Base-by-base conservation (phyloP, 345 rosid genomes). In the Brassica juncea region DNA sequence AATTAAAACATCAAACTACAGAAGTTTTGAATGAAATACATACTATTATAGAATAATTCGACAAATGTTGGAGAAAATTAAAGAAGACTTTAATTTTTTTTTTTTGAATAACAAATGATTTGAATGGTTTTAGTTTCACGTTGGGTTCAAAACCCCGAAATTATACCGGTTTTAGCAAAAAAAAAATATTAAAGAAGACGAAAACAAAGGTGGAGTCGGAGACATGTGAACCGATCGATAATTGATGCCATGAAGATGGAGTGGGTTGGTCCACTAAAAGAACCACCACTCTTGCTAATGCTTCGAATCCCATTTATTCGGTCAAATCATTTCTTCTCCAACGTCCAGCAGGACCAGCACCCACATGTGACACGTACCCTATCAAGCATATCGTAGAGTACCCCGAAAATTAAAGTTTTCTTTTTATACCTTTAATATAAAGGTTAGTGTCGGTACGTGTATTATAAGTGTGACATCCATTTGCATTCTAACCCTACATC, bases 301-400 rank as follows among this genome's bases (percentile, higher is more conserved):
- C 63, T 80, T 74, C n/a, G 67, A 74, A 69, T 80, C 69, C 19
- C 62, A 52, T 80, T 74, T 68, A 61, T 74, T 74, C 75, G 75
- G 83, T 80, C 83, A 80, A 74, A 80, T 80, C 66, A 63, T 62
- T 74, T 80, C 75, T 68, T 61, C 82, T 68, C 71, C 71, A 68
- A 32, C 79, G 37, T 74, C 79, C 82, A 80, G 74, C 82, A 79
- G 44, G 37, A 68, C 79, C 82, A 80, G 74, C 82, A 80, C 58
- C 59, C 71, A 74, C 82, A 80, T 80, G 79, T 80, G 82, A 68
- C 75, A 74, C 79, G 82, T 80, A 68, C 79, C 58, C 15, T 52
- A 54, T 54, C 59, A 54, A 54, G 59, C 59, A 54, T 54, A 54
- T 54, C 23, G 59, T 54, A 54, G 69, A 73, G 39, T 71, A 23